Base-by-base conservation (phyloP, 2,329 filamentous ascomycete genomes). In the Sordariomycetes sp. region DNA sequence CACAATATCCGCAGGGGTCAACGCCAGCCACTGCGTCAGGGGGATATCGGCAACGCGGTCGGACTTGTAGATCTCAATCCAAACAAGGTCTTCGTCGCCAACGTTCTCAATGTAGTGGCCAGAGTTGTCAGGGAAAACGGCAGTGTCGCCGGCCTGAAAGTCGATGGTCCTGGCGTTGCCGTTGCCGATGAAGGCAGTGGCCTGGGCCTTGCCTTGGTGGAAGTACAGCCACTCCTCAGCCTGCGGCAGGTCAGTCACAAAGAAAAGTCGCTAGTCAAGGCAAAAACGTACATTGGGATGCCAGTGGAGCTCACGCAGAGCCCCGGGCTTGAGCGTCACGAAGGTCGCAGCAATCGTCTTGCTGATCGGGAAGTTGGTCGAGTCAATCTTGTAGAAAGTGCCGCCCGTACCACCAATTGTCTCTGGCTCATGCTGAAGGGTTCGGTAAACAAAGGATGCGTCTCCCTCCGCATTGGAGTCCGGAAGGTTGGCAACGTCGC, bases 151-250 rank as follows among this genome's bases (percentile, higher is more conserved):
- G 5, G 75, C 66, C 3, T 58, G 59, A 51, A 82, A 80, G 53
- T 83, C 75, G 46, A 82, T 82, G 0, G 78, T 83, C 6, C 78
- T 67, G 3, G 78, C 68, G 35, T 70, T 72, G 9, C 64, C 59
- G 45, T 64, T 69, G 6, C 76, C 79, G 31, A 75, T 72, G 49
- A 81, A 83, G 3, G 80, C 72, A 0, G 76, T 82, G 0, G 77
- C 78, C 18, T 71, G 68, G 1, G 61, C 79, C 3, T 63, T 54
- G 17, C 78, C 79, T 39, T 70, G 60, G 49, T 80, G 75, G 58
- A 84, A 83, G 55, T 82, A 83, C 3, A 83, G 54, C 79, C 79
- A 83, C 50, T 83, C 79, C 44, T 82, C 75, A 5, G 74, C 73
- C 71, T 78, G 10, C 28, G 38, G 16, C n/a, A 5, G 9, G 30